phyloP scores from a whole-genome alignment of 2,329 filamentous ascomycete genomes.

The Zarea fungicola region DNA sequence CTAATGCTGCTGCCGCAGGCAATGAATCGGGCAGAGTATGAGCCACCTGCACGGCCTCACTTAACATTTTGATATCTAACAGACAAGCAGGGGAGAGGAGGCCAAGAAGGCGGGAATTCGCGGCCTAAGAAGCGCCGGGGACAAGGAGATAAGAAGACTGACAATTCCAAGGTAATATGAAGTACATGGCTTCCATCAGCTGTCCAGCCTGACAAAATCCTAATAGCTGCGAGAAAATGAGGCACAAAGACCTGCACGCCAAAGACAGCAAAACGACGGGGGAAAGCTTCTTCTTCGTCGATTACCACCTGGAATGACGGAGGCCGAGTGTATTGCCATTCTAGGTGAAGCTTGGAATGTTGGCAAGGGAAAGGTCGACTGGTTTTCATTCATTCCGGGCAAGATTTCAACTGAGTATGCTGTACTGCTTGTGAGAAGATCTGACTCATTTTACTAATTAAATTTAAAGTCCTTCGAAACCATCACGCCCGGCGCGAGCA shows the following conservation, averaged over 20 bases:
- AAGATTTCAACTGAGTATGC: conserved; percentile 81
- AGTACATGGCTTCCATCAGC: neutral
- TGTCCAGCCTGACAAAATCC: neutral
- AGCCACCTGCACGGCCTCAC: neutral
- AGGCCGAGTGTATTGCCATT: conserved; percentile 66
- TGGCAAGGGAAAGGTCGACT: conserved; percentile 79
- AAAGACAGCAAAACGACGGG: conserved; percentile 51
- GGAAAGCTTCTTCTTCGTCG: conserved; percentile 82
- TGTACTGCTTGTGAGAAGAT: too few species aligned
- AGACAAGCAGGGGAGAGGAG: conserved; percentile 15
- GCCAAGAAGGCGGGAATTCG: conserved; percentile 16
- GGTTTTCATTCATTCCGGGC: conserved; percentile 60
- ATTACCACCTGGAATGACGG: conserved; percentile 78
- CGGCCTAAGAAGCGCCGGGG: conserved; percentile 23
- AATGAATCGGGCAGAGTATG: conserved; percentile 18
- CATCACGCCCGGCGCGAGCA: conserved; percentile 72
- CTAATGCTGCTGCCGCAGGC: conserved; percentile 20
- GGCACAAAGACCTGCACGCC: conserved; percentile 38
- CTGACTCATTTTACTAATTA: conserved; percentile 14
- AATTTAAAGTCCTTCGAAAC: conserved; percentile 66
- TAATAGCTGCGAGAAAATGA: conserved; percentile 17
- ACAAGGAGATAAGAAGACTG: conserved; percentile 23
- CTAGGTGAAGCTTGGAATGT: conserved; percentile 77
- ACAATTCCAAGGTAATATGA: conserved; percentile 25
- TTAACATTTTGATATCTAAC: conserved; percentile 10